These are phyloP conservation scores for Limonium bicolor DNA, from an alignment of 148 eudicot genomes.

Conservation along the genomic window DNA sequence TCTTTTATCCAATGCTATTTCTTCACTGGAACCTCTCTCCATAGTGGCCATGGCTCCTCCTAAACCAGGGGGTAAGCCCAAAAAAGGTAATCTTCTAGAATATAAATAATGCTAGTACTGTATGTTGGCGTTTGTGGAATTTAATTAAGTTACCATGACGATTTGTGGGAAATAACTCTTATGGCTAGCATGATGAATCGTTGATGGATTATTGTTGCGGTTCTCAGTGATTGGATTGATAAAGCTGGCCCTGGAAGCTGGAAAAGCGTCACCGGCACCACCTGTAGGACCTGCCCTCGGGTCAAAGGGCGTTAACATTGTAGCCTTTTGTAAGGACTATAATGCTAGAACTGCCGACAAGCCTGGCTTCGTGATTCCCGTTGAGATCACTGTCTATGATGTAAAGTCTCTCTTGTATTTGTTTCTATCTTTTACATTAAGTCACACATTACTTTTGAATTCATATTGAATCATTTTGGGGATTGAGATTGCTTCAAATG, in stretches of 20 bases:
- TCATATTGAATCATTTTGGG: too few species aligned
- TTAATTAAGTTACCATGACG: too few species aligned
- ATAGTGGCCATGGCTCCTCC: constrained; percentile 66
- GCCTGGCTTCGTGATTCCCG: constrained; percentile 85
- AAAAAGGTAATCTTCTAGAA: constrained; percentile 30
- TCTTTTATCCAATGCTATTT: constrained; percentile 1
- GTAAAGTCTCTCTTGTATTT: constrained; percentile 20
- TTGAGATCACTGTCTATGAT: constrained; percentile 89
- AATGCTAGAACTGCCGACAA: constrained; percentile 95
- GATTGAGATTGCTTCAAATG: too few species aligned
- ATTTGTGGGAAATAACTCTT: neutral
- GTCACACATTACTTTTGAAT: too few species aligned
- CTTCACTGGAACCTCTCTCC: constrained; percentile 25
- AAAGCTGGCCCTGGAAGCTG: constrained; percentile 92
- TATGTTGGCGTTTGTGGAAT: neutral
- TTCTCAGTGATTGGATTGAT: constrained; percentile 72
- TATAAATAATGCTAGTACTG: neutral
- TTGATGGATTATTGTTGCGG: too few species aligned
- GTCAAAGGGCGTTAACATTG: constrained; percentile 89
- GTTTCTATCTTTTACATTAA: too few species aligned
- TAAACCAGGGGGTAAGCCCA: constrained; percentile 60
- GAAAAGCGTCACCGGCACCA: constrained; percentile 95
- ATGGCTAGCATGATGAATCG: neutral
- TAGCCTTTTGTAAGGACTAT: constrained; percentile 92
- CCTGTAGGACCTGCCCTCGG: constrained; percentile 98